Base-by-base conservation (phyloP, 2,329 filamentous ascomycete species). In the Dendrostoma leiphaemia region DNA sequence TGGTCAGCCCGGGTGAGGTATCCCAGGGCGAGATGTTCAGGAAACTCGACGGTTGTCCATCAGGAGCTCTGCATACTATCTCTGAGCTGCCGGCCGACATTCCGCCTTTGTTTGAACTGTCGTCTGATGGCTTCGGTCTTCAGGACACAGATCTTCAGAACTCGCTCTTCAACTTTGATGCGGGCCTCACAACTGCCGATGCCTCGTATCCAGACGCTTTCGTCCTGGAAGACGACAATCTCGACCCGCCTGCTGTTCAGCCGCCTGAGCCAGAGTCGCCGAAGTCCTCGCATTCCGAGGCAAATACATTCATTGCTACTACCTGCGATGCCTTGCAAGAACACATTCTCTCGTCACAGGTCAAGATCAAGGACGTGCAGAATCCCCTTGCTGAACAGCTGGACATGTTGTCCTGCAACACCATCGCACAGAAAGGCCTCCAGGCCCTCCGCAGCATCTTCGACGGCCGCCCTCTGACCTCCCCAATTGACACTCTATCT, bases 401-500 rank as follows among this genome's bases (percentile, higher is more conserved):
- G 17, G 67, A 66, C 51, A 59, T 59, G 15, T 70, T 80, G 60
- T 65, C 74, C 3, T 61, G 71, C 3, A 64, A 63, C 37, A 62
- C 66, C 0, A 68, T 83, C 34, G 72, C 73, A 6, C 59, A 64
- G 2, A 68, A 59, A 6, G 80, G 78, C 8, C 66, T 82, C 3
- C 60, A 69, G 17, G 66, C 70, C 6, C 65, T 82, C 19, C 69
- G 64, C 7, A 64, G 63, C 10, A 65, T 78, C 4, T 59, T 81
- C 0, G 64, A 70, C 21, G 75, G 73, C 3, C 61, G 61, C n/a
- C 64, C 66, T 6, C 64, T 69, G 0, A 62, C 65, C 3, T 71
- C 73, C 1, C 69, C 79, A 4, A 60, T 77, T 26, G 70, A 78
- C 26, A 70, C 74, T 2, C 61, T 83, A 2, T 82, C 78, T 61